Percentiles rank a stretch among this genome's conserved stretches.
Conservation (phyloP, 1,139 yeast species). For the Diutina pseudorugosa region DNA sequence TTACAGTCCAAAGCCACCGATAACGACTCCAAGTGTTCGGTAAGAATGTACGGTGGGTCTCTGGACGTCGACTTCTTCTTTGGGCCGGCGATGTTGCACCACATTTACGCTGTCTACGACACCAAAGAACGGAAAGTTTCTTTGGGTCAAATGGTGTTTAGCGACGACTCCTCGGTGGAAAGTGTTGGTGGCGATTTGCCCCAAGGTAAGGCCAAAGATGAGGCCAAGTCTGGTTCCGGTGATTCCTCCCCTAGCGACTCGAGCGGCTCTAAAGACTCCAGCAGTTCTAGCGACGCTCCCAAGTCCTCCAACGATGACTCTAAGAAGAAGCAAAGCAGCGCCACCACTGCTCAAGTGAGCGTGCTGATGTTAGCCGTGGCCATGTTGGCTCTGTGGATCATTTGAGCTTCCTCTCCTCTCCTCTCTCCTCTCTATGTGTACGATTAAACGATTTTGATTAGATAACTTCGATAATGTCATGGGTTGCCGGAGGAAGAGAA, state of each 20-base stretch:
- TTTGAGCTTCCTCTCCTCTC: neutral
- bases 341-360: neutral
- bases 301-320: neutral
- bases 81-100: conserved; percentile 2
- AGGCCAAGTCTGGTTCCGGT: neutral
- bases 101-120: conserved; percentile 1
- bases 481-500: no score
- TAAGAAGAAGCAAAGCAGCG: neutral
- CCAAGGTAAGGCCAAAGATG: neutral
- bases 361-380: neutral
- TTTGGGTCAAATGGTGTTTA: neutral
- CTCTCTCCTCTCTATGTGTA: neutral
- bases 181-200: neutral
- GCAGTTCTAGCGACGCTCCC: neutral
- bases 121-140: neutral
- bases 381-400: neutral
- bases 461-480: neutral
- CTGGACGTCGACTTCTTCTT: conserved; percentile 1
- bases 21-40: neutral
- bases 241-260: neutral
- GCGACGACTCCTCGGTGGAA: neutral
- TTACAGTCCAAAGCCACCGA: neutral
- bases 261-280: neutral
- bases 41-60: conserved; percentile 1
- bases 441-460: neutral